These are phyloP conservation scores for Eimeria acervulina DNA, from an alignment of 169 alveolate species.

Conservation along the genomic window DNA sequence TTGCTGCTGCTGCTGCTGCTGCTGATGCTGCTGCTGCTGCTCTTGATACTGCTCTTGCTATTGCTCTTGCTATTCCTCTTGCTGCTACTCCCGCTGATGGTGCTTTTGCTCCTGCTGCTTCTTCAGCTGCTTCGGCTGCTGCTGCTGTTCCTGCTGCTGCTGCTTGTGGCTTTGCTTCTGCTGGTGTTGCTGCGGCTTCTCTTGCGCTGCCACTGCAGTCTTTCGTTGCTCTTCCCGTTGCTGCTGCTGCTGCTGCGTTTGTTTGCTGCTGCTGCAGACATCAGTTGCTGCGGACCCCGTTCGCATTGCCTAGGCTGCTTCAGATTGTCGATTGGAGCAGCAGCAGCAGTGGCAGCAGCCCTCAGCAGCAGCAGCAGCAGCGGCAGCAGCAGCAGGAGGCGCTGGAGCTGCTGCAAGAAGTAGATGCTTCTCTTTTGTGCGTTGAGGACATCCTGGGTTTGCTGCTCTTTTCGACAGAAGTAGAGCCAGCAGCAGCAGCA, in stretches of 20 bases:
- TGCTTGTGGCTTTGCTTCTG: background rate
- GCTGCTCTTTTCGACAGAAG: slow-evolving; percentile 4
- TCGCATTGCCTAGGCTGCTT: slow-evolving; percentile 36
- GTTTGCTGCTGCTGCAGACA: slow-evolving; percentile 27
- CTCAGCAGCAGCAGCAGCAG: slow-evolving; percentile 51
- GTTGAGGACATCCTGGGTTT: slow-evolving; percentile 30
- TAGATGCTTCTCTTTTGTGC: background rate
- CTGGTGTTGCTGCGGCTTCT: background rate
- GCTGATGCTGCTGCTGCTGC: slow-evolving; percentile 23
- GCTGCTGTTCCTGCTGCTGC: slow-evolving; percentile 3
- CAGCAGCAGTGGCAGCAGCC: slow-evolving; percentile 35
- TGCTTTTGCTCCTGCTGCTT: background rate
- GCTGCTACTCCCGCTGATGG: too few species aligned
- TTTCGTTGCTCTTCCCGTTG: background rate
- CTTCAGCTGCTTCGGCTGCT: background rate
- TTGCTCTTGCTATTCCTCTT: background rate
- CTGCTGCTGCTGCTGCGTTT: background rate
- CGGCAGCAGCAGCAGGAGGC: slow-evolving; percentile 73
- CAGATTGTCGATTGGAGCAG: slow-evolving; percentile 43
- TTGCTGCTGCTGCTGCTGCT: slow-evolving; percentile 78
- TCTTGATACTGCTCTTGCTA: background rate
- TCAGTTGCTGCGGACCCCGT: slow-evolving; percentile 28
- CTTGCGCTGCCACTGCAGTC: too few species aligned
- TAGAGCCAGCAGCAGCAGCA: background rate
- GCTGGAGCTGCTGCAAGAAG: slow-evolving; percentile 8